Percentiles rank a stretch among this genome's conserved stretches.
phyloP scores from a whole-genome alignment of 2,329 filamentous ascomycete genomes.

The Aureobasidium uvarum region DNA sequence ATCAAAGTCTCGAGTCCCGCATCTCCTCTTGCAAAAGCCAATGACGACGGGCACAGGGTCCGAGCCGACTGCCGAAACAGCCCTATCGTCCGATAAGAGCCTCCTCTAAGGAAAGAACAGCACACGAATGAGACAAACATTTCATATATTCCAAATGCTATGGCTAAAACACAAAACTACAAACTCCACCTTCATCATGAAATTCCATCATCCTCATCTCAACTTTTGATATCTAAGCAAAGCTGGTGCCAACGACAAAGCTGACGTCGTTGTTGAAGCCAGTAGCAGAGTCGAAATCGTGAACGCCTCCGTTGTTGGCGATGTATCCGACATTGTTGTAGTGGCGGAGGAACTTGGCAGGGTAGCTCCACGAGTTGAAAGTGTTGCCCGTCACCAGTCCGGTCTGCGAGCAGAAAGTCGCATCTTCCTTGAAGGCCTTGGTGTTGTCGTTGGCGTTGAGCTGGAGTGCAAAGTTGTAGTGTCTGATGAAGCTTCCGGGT shows the following conservation, averaged over 20 bases:
- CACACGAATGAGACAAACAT: neutral
- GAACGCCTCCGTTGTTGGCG: conserved; percentile 57
- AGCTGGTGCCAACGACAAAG: conserved; percentile 49
- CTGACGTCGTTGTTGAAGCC: conserved; percentile 58
- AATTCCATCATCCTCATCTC: neutral
- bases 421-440: conserved; percentile 60
- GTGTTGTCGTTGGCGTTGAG: conserved; percentile 54
- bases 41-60: conserved; percentile 9
- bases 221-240: conserved; percentile 42
- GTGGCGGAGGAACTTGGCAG: conserved; percentile 59
- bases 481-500: conserved; percentile 59
- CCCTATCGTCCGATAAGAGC: conserved; percentile 10
- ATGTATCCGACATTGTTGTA: conserved; percentile 50
- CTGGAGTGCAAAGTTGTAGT: conserved; percentile 54
- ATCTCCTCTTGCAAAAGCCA: neutral
- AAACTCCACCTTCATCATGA: neutral
- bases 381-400: conserved; percentile 54
- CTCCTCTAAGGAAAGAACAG: neutral
- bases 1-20: neutral
- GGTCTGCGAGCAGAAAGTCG: conserved; percentile 60
- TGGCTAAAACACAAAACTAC: neutral
- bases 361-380: conserved; percentile 59
- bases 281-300: conserved; percentile 51
- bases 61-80: conserved; percentile 11
- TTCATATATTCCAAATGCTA: neutral